Evolutionary conservation across 495 filamentous ascomycete genomes (phyloP).

Genomic region (Massariosphaeria phaeospora): DNA sequence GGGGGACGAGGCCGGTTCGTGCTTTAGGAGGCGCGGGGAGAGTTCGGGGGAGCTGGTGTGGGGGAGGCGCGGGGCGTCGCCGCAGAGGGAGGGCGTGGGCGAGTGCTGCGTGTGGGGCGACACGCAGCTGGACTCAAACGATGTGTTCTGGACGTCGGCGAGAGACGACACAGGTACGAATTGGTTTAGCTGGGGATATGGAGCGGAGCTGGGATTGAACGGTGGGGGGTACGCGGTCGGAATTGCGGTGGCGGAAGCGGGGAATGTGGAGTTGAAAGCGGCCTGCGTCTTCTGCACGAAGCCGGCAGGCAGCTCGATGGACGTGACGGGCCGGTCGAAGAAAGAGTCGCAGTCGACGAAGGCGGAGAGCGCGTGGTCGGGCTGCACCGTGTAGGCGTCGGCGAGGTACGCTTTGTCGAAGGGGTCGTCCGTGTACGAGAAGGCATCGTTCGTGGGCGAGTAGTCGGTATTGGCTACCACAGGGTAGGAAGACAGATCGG

Average conservation of each 20-base stretch:
- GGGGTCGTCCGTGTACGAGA: constrained; percentile 16
- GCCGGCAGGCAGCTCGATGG: constrained; percentile 14
- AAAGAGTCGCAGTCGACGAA: constrained; percentile 20
- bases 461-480: constrained; percentile 16
- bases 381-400: constrained; percentile 15
- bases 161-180: neutral
- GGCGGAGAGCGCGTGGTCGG: constrained; percentile 19
- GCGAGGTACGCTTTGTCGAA: constrained; percentile 25
- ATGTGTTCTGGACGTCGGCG: neutral
- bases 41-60: neutral
- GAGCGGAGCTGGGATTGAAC: constrained; percentile 8
- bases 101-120: neutral
- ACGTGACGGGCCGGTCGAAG: constrained; percentile 17
- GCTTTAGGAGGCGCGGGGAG: constrained; percentile 10
- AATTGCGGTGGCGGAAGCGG: neutral
- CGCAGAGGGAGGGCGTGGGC: constrained; percentile 19
- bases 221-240: neutral
- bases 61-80: constrained; percentile 3
- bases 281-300: neutral
- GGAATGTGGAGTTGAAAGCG: constrained; percentile 1
- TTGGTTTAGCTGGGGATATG: constrained; percentile 7
- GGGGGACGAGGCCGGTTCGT: neutral
- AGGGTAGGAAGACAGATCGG: neutral
- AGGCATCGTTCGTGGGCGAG: constrained; percentile 19
- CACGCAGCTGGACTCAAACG: constrained; percentile 7